Evolutionary conservation across 2,329 filamentous ascomycete species (phyloP), one percentile per base, ranked within the genome.

Genomic region (Aspergillus phoenicis): DNA sequence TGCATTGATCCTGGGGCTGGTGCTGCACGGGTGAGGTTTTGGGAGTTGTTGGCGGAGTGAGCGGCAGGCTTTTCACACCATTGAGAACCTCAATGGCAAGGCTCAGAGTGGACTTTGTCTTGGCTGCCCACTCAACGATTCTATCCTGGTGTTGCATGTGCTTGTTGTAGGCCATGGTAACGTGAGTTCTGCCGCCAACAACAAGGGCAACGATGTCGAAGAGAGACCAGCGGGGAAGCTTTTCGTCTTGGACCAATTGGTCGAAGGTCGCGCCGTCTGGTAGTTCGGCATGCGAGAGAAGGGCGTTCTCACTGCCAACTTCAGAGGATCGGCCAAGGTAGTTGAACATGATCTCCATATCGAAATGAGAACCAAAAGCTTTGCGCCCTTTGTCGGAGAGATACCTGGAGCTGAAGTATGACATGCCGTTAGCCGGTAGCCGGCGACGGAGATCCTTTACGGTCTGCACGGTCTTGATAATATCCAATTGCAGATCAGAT

Each of bases 291-390:
- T 20, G 39, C 7, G 52, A 48, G 22, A 57, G 39, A 7, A 53
- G 39, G 11, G 28, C 38, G 38, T 41, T 41, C 15, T 41, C 15
- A 39, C 13, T 33, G 33, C 60, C 45, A 51, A 53, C 60, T 60
- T 53, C 38, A 52, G 58, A 24, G 38, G n/a, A 52, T 2, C 22
- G 11, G 10, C 58, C 58, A 11, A 45, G 8, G 38, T 64, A 64
- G 43, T 64, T 64, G 47, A 64, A 61, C 7, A 59, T 33, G 5
- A 64, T 53, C 20, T 64, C 62, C 43, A 58, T 43, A 22, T 55
- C 17, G 15, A 39, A 17, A 15, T 61, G 59, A 7, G 47, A 49
- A 1, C 41, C 15, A 15, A 61, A 61, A 5, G 8, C 45, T 17
- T 24, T 15, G 13, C 28, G 43, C 8, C 60, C 60, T 2, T n/a